Evolutionary conservation across 345 rosid species (phyloP), one percentile per base, ranked within the genome.

Genomic region (Syzygium oleosum): DNA sequence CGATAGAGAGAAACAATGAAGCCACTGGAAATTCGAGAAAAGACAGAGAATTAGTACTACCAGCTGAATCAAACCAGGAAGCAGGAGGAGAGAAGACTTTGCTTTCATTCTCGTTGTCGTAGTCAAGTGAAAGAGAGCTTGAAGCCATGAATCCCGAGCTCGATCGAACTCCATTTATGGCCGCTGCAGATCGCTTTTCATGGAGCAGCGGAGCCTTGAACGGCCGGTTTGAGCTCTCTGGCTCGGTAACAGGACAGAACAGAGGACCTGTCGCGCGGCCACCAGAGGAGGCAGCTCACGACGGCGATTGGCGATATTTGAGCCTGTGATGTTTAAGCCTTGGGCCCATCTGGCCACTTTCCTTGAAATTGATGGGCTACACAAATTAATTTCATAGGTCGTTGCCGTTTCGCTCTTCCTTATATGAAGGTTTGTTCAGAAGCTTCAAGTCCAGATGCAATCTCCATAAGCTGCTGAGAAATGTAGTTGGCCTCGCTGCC

Each of bases 391-490:
- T 59, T 2, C 46, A 59, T 59, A 27, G 68, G 68, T 12, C 52
- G 13, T 65, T 58, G 15, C 63, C 58, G 14, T 77, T 53, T 53
- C 55, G 55, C 55, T 53, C 55, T 16, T 53, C 21, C 55, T 53
- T 53, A 88, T 8, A 88, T 52, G 52, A 89, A 90, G 13, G 51
- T 10, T 9, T 55, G 79, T 51, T 85, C 85, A 21, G 90, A 88
- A 43, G 65, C 84, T 61, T 90, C 90, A 15, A 90, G 86, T 0
- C 85, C 91, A 6, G 14, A 49, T 4, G 91, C 89, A 9, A 88
- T 85, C 88, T 90, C 91, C 4, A 38, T 34, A 4, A 90, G 88
- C 84, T 90, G 90, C 56, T 54, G 9, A 55, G 23, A 55, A 55
- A 55, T 55, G 25, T 19, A 21, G 58, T 9, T 8, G 21, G 25